Evolutionary conservation across 78 protist species (phyloP).

Genomic region (Goniomonas avonlea): DNA sequence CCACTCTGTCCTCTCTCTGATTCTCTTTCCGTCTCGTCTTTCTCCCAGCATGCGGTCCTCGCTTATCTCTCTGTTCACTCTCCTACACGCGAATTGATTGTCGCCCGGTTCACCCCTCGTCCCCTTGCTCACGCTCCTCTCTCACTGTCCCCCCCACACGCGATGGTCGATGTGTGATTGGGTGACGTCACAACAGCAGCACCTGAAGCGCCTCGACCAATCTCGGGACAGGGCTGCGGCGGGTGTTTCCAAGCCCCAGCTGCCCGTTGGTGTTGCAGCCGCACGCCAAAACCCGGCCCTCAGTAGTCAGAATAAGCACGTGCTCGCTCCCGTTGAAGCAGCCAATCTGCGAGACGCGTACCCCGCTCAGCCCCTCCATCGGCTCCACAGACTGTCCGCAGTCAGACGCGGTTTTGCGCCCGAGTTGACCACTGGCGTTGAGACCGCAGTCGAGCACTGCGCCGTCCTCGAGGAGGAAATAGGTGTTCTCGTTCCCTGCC

Average conservation of each 20-base stretch:
- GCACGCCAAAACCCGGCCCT: background rate
- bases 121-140: too few species aligned
- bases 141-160: too few species aligned
- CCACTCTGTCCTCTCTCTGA: too few species aligned
- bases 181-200: too few species aligned
- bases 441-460: conserved; percentile 1
- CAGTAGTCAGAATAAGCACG: background rate
- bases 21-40: too few species aligned
- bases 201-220: background rate
- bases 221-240: background rate
- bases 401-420: background rate
- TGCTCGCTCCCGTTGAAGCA: conserved; percentile 14
- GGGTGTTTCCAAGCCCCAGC: background rate
- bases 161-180: too few species aligned
- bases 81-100: too few species aligned
- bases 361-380: conserved; percentile 6
- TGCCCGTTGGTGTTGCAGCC: conserved; percentile 12
- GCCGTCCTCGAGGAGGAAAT: conserved; percentile 3
- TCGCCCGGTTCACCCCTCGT: too few species aligned
- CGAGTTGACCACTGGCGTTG: background rate
- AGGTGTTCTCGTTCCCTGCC: conserved; percentile 1
- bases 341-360: background rate
- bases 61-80: too few species aligned
- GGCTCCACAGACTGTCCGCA: background rate
- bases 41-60: too few species aligned